Evolutionary conservation across 2,329 filamentous ascomycete genomes (phyloP).

Genomic region (Zymoseptoria pseudotritici): DNA sequence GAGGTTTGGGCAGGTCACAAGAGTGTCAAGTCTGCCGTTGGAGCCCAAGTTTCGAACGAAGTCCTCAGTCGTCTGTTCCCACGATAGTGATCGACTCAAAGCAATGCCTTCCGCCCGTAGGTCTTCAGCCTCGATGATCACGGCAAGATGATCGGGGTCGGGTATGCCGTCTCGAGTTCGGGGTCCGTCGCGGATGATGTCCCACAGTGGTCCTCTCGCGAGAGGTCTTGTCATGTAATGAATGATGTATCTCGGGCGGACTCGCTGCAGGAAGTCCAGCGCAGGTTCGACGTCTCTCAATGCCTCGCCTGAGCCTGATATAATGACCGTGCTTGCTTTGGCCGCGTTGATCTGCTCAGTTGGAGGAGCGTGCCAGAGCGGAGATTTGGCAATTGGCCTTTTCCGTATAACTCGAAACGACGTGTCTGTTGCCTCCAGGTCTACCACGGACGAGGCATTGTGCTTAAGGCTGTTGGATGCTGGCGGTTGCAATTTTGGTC

Average conservation of each 20-base stretch:
- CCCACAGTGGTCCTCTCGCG: slow-evolving; percentile 27
- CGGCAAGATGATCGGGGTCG: slow-evolving; percentile 27
- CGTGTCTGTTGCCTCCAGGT: slow-evolving; percentile 14
- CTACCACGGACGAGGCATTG: slow-evolving; percentile 26
- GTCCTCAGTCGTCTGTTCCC: slow-evolving; percentile 29
- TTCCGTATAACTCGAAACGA: slow-evolving; percentile 17
- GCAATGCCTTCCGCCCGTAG: slow-evolving; percentile 29
- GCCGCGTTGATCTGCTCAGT: slow-evolving; percentile 16
- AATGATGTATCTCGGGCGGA: slow-evolving; percentile 25
- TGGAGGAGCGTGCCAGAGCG: slow-evolving; percentile 24
- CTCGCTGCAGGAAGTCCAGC: slow-evolving; percentile 27
- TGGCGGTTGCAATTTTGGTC: slow-evolving; percentile 20
- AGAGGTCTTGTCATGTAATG: slow-evolving; percentile 30
- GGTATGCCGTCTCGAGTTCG: slow-evolving; percentile 24
- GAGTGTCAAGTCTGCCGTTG: slow-evolving; percentile 28
- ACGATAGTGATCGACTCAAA: slow-evolving; percentile 27
- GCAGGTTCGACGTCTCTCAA: slow-evolving; percentile 28
- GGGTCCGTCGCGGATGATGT: slow-evolving; percentile 28
- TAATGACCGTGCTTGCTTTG: slow-evolving; percentile 23
- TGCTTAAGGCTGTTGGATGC: slow-evolving; percentile 22
- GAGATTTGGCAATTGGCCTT: slow-evolving; percentile 20
- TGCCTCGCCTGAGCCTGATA: slow-evolving; percentile 26
- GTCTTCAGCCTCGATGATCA: slow-evolving; percentile 30
- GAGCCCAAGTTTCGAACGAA: slow-evolving; percentile 30
- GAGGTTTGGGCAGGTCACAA: slow-evolving; percentile 30